phyloP scores from a whole-genome alignment of 306 rosid genomes.

The Malus sieversii region DNA sequence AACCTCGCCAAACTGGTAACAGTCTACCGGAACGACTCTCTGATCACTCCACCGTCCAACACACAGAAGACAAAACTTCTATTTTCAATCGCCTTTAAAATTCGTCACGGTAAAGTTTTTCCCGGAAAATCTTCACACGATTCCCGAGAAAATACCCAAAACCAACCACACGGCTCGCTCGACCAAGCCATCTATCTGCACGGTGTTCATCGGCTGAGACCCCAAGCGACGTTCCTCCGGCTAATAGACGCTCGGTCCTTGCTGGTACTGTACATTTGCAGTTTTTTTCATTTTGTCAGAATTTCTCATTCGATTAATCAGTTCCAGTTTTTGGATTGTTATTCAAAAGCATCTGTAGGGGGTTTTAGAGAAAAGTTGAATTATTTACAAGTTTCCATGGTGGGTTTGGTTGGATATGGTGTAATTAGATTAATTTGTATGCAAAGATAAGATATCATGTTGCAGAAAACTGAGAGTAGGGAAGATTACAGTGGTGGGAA shows the following conservation, averaged over 20 bases:
- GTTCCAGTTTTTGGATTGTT: not conserved
- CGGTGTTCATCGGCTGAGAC: not conserved
- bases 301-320: not conserved
- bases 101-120: not conserved
- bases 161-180: not conserved
- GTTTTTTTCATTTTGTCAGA: not conserved
- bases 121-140: not conserved
- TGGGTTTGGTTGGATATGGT: conserved; percentile 9
- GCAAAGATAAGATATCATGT: conserved; percentile 24
- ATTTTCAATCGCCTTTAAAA: not conserved
- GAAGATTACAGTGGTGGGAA: conserved; percentile 16
- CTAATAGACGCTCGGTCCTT: not conserved
- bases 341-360: not conserved
- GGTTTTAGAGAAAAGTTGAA: not conserved
- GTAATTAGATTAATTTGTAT: conserved; percentile 11
- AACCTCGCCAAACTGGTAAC: not conserved
- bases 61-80: conserved; percentile 3
- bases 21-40: not conserved
- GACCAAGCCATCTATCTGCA: not conserved
- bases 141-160: not conserved
- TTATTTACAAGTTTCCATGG: not conserved
- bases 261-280: not conserved
- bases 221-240: not conserved
- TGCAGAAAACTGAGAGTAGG: conserved; percentile 29
- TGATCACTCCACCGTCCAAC: not conserved